phyloP scores from a whole-genome alignment of 495 filamentous ascomycete genomes.

The Chaetomium fimeti region DNA sequence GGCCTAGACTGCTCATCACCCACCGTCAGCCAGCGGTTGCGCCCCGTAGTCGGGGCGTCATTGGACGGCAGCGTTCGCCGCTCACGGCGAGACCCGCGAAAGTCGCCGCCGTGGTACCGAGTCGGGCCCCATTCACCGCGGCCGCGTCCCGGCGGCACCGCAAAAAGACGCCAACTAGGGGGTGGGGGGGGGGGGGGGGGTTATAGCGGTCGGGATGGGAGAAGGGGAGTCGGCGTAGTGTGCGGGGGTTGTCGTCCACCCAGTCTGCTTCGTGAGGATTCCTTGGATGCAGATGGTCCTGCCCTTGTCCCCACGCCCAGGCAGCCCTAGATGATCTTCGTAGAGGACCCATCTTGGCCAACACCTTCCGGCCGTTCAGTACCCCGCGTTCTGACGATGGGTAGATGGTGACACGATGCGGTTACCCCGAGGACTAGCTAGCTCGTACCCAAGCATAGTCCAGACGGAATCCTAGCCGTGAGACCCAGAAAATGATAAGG shows the following conservation, averaged over 20 bases:
- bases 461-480: conserved; percentile 1
- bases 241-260: neutral
- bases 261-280: neutral
- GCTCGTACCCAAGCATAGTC: neutral
- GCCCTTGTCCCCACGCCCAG: neutral
- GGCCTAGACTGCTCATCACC: conserved; percentile 8
- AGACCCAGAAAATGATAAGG: neutral
- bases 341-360: neutral
- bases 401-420: conserved; percentile 23
- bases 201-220: neutral
- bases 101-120: conserved; percentile 33
- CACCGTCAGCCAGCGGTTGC: conserved; percentile 25
- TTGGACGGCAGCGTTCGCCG: conserved; percentile 30
- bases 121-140: conserved; percentile 21
- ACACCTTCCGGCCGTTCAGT: neutral
- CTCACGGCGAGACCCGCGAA: conserved; percentile 28
- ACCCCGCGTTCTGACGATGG: conserved; percentile 20
- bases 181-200: neutral
- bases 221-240: neutral
- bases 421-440: conserved; percentile 12
- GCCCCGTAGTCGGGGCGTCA: conserved; percentile 19
- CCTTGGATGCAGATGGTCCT: neutral
- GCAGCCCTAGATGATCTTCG: neutral
- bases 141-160: conserved; percentile 20
- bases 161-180: neutral